A percentile compares a stretch with the other conserved stretches of the same genome.
These are phyloP conservation scores for Phialophora macrospora DNA, from an alignment of 2,329 filamentous ascomycete genomes.

Conservation along the genomic window DNA sequence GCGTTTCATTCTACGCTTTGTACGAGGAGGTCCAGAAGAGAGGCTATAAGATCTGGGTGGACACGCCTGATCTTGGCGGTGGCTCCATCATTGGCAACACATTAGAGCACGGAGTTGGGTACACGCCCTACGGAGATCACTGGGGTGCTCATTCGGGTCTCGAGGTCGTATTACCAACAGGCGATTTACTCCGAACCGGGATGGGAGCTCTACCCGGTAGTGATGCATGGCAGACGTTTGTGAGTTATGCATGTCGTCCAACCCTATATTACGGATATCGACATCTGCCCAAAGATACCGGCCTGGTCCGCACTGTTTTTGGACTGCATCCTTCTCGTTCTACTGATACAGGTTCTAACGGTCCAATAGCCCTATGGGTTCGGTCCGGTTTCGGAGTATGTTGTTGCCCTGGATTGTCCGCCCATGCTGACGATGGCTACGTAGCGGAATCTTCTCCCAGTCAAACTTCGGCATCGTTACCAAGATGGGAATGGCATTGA, in stretches of 20 bases:
- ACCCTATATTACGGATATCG: not conserved
- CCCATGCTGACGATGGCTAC: not conserved
- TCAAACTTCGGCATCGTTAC: constrained; percentile 45
- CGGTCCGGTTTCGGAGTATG: constrained; percentile 45
- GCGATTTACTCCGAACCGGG: constrained; percentile 48
- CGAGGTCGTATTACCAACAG: constrained; percentile 51
- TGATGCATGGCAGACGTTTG: constrained; percentile 41
- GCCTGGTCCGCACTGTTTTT: too few species aligned
- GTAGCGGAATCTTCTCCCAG: constrained; percentile 40
- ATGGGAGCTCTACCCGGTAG: constrained; percentile 47
- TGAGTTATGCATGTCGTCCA: not conserved
- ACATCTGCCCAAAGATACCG: too few species aligned
- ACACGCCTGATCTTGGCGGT: constrained; percentile 34
- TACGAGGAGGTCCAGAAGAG: constrained; percentile 46
- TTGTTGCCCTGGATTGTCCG: not conserved
- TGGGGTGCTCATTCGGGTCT: constrained; percentile 53
- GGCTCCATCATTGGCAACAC: constrained; percentile 40
- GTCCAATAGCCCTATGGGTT: constrained; percentile 39
- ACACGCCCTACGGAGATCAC: constrained; percentile 50
- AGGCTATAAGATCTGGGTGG: constrained; percentile 53
- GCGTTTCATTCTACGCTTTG: constrained; percentile 50
- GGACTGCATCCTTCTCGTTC: not conserved
- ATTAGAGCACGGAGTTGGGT: constrained; percentile 39
- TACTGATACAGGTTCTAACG: not conserved
- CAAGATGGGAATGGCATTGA: constrained; percentile 60